These are phyloP conservation scores for Aureobasidium sp. DNA, from an alignment of 2,329 filamentous ascomycete genomes.

Conservation along the genomic window DNA sequence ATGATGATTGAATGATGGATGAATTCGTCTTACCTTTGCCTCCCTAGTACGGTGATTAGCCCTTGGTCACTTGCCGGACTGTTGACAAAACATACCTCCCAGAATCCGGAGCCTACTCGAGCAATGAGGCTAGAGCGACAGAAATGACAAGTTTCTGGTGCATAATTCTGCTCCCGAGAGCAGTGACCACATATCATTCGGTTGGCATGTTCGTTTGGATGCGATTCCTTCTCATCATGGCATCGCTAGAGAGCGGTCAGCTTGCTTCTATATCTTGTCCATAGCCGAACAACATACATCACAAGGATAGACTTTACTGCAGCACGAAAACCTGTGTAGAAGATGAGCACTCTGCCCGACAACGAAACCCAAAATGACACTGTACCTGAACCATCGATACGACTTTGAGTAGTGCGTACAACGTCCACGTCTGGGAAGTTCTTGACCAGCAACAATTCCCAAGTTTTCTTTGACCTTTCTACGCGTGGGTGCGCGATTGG, in stretches of 20 bases:
- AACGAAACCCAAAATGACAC: neutral
- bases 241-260: constrained; percentile 43
- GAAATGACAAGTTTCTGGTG: constrained; percentile 66
- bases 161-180: constrained; percentile 66
- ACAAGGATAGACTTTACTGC: constrained; percentile 50
- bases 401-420: constrained; percentile 50
- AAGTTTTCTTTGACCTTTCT: constrained; percentile 44
- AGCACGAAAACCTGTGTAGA: constrained; percentile 47
- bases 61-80: neutral
- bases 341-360: neutral
- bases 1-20: neutral
- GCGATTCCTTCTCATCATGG: constrained; percentile 64
- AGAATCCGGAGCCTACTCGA: constrained; percentile 63
- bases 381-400: constrained; percentile 50
- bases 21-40: constrained; percentile 47
- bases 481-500: constrained; percentile 25
- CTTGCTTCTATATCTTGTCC: too few species aligned
- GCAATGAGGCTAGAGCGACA: constrained; percentile 66
- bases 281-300: constrained; percentile 38
- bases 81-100: constrained; percentile 48
- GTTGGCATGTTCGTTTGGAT: constrained; percentile 73
- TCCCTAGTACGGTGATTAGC: constrained; percentile 36
- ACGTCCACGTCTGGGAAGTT: constrained; percentile 47
- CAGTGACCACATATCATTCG: constrained; percentile 61
- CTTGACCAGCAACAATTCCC: constrained; percentile 48